A percentile compares a stretch with the other conserved stretches of the same genome.
These are phyloP conservation scores for Aspergillus sp. DNA, from an alignment of 2,329 filamentous ascomycete species.

Conservation along the genomic window DNA sequence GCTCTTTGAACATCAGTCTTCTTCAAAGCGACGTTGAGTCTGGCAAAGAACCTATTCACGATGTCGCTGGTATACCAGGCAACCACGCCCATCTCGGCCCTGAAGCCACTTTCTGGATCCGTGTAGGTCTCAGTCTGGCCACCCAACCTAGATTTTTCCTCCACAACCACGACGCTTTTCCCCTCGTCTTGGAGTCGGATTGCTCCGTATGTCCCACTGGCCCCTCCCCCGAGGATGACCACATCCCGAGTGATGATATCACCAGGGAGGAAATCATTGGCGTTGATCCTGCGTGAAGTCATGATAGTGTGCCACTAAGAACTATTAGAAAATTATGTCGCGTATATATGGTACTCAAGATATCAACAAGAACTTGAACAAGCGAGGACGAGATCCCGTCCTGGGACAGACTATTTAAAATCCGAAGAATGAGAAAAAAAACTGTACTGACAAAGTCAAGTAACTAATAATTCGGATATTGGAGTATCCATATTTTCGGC, in stretches of 20 bases:
- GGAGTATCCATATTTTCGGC: too few species aligned
- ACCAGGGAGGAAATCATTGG: neutral
- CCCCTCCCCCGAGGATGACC: neutral
- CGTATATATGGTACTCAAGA: too few species aligned
- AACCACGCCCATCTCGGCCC: conserved; percentile 3
- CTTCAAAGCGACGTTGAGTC: neutral
- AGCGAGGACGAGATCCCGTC: too few species aligned
- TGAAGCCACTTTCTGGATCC: neutral
- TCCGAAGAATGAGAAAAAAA: too few species aligned
- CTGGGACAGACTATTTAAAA: too few species aligned
- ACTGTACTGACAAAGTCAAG: too few species aligned
- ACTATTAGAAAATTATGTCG: too few species aligned
- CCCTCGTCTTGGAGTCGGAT: conserved; percentile 3
- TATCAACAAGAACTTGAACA: too few species aligned
- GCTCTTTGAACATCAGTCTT: neutral
- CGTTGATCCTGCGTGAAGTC: too few species aligned
- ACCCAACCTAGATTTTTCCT: conserved; percentile 1
- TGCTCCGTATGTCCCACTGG: conserved; percentile 2
- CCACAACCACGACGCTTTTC: conserved; percentile 9
- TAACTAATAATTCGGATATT: too few species aligned
- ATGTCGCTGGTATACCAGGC: neutral
- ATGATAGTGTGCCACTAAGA: too few species aligned
- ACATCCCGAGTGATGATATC: conserved; percentile 8
- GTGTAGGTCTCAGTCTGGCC: conserved; percentile 10
- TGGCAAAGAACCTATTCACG: conserved; percentile 1